Evolutionary conservation across 164 flowering plant genomes (phyloP).

Genomic region (Umbilicus rupestris): DNA sequence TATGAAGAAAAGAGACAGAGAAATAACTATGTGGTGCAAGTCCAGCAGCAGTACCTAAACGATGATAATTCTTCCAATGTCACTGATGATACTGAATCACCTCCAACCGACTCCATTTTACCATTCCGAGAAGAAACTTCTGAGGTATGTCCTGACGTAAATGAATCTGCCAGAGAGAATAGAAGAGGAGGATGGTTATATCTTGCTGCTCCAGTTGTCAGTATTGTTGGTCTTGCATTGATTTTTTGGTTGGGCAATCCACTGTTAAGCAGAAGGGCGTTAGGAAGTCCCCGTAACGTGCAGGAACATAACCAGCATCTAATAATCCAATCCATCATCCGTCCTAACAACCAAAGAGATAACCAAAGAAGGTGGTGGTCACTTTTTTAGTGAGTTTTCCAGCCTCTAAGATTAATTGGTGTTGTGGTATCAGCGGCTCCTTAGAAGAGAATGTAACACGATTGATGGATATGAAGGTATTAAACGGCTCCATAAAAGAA

Average conservation of each 20-base stretch:
- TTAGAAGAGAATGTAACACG: neutral
- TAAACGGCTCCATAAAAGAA: no score
- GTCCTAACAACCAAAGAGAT: constrained; percentile 22
- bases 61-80: constrained; percentile 23
- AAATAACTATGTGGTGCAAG: constrained; percentile 8
- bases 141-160: constrained; percentile 10
- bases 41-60: constrained; percentile 22
- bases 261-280: constrained; percentile 22
- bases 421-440: neutral
- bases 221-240: constrained; percentile 67
- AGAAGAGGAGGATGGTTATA: constrained; percentile 56
- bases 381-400: constrained; percentile 23
- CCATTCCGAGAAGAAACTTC: constrained; percentile 9
- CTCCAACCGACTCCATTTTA: constrained; percentile 12
- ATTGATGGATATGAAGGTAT: neutral
- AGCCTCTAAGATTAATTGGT: neutral
- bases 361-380: constrained; percentile 70
- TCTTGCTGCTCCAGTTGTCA: constrained; percentile 59
- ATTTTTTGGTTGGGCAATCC: constrained; percentile 62
- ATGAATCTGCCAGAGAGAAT: constrained; percentile 15
- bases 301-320: constrained; percentile 18
- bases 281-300: constrained; percentile 10
- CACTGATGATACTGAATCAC: constrained; percentile 31
- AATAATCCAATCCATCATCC: constrained; percentile 10
- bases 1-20: constrained; percentile 49